These are phyloP conservation scores for Ceratobasidium sp. DNA, from an alignment of 1,284 basidiomycete genomes.

Conservation along the genomic window DNA sequence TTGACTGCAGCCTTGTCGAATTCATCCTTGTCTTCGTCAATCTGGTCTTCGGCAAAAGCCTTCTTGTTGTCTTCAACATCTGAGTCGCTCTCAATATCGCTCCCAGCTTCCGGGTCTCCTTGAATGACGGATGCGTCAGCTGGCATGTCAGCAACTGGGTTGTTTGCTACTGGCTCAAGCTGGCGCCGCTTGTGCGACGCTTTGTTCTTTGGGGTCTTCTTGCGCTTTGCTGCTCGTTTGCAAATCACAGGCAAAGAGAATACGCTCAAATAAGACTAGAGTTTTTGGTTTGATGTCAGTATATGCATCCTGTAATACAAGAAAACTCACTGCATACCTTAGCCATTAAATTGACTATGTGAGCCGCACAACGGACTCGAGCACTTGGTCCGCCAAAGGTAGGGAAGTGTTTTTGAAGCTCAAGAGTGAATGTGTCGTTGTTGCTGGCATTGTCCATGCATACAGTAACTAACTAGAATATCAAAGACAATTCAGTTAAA, in stretches of 20 bases:
- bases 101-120: not conserved
- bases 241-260: not conserved
- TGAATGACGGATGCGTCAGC: no score
- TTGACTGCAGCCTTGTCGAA: conserved; percentile 3
- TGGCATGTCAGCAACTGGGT: not conserved
- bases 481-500: not conserved
- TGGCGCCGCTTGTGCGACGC: not conserved
- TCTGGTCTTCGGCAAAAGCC: not conserved
- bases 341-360: conserved; percentile 5
- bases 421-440: not conserved
- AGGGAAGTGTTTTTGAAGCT: not conserved
- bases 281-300: no score
- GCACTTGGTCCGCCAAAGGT: not conserved
- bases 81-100: not conserved
- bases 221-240: not conserved
- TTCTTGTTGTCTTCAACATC: not conserved
- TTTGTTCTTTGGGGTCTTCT: no score
- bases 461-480: not conserved
- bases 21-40: conserved; percentile 9
- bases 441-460: conserved; percentile 2
- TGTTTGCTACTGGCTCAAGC: not conserved
- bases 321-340: conserved; percentile 2
- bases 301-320: no score
- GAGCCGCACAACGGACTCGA: conserved; percentile 7
- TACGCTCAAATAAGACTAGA: conserved; percentile 1